phyloP scores from a whole-genome alignment of 1,139 yeast genomes.

The Tardiomyces digboiensis region DNA sequence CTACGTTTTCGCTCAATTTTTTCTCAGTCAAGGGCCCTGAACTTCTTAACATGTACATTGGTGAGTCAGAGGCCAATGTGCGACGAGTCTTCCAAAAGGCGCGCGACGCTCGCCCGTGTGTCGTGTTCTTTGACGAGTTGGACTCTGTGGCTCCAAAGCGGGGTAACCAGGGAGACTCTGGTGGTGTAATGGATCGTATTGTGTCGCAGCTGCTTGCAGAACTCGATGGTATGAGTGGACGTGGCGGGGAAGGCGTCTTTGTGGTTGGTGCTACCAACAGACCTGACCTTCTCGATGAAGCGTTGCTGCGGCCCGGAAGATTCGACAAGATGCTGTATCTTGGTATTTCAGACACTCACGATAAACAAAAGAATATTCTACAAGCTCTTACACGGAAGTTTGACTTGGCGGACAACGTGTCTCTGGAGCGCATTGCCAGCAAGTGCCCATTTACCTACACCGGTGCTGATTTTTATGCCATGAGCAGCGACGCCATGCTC shows the following conservation, averaged over 20 bases:
- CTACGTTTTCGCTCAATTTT: slow-evolving; percentile 86
- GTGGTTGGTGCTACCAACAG: slow-evolving; percentile 97
- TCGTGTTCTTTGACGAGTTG: slow-evolving; percentile 91
- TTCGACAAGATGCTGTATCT: slow-evolving; percentile 91
- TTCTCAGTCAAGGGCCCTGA: slow-evolving; percentile 97
- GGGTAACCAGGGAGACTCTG: slow-evolving; percentile 97
- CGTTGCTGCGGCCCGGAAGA: slow-evolving; percentile 88
- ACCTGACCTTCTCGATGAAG: slow-evolving; percentile 92
- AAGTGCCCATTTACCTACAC: slow-evolving; percentile 86
- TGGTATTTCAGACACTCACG: slow-evolving; percentile 88
- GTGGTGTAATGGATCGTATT: slow-evolving; percentile 97
- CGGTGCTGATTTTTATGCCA: slow-evolving; percentile 96
- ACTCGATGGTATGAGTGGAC: slow-evolving; percentile 89
- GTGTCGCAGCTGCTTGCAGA: slow-evolving; percentile 93
- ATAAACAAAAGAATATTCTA: slow-evolving; percentile 76
- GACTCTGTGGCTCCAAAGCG: slow-evolving; percentile 98
- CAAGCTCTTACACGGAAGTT: slow-evolving; percentile 85
- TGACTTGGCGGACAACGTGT: slow-evolving; percentile 49
- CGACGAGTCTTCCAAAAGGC: slow-evolving; percentile 90
- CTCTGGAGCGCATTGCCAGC: slow-evolving; percentile 51
- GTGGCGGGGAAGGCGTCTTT: slow-evolving; percentile 85
- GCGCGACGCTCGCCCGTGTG: slow-evolving; percentile 95
- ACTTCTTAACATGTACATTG: slow-evolving; percentile 91
- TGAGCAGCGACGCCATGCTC: slow-evolving; percentile 90
- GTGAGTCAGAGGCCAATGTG: slow-evolving; percentile 97